These are phyloP conservation scores for Barnettozyma sp. DNA, from an alignment of 805 yeast genomes.

Conservation along the genomic window DNA sequence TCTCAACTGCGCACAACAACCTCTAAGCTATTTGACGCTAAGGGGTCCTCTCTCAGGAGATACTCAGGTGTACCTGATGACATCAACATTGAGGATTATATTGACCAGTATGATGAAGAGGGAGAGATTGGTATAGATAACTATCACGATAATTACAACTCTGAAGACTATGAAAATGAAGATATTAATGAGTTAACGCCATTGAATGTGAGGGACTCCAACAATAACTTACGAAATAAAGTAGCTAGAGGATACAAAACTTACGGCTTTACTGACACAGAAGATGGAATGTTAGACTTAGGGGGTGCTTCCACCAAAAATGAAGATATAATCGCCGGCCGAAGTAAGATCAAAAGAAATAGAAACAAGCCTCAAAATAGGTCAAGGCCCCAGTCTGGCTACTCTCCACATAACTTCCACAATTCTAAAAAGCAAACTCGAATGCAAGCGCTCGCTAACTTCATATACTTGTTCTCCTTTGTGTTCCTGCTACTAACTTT, in stretches of 20 bases:
- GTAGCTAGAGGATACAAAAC: constrained; percentile 13
- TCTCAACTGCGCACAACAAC: constrained; percentile 56
- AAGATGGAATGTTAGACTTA: constrained; percentile 10
- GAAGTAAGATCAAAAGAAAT: constrained; percentile 18
- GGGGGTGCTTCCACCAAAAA: constrained; percentile 7
- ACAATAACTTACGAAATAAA: constrained; percentile 18
- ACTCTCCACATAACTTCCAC: constrained; percentile 45
- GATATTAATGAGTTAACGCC: constrained; percentile 24
- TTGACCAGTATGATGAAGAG: constrained; percentile 37
- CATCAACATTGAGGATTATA: constrained; percentile 37
- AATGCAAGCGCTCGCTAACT: constrained; percentile 29
- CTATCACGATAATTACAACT: constrained; percentile 23
- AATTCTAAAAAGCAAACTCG: constrained; percentile 24
- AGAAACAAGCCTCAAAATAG: constrained; percentile 13
- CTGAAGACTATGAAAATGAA: constrained; percentile 22
- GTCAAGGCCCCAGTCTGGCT: constrained; percentile 20
- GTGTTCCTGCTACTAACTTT: constrained; percentile 47
- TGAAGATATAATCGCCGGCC: constrained; percentile 3
- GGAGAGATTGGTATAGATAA: constrained; percentile 29
- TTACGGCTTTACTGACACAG: constrained; percentile 16
- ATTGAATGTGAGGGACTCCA: constrained; percentile 19
- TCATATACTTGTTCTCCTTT: constrained; percentile 29
- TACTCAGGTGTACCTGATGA: constrained; percentile 68
- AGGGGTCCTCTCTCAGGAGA: constrained; percentile 64
- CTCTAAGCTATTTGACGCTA: constrained; percentile 64